These are phyloP conservation scores for Aurifilum marmelostoma DNA, from an alignment of 2,329 filamentous ascomycete genomes.

Conservation along the genomic window DNA sequence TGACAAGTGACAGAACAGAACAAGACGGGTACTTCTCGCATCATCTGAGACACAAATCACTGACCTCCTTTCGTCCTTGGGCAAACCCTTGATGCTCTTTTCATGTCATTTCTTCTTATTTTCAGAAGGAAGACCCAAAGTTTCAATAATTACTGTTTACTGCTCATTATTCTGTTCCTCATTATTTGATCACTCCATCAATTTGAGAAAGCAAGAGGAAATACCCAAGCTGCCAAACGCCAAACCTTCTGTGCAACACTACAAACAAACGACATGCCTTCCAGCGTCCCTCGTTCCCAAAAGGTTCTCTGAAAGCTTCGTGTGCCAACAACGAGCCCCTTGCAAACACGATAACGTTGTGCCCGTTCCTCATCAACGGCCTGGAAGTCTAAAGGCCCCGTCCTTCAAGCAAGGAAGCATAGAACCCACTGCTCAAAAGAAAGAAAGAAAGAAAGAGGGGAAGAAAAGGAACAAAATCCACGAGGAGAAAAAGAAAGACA, in stretches of 20 bases:
- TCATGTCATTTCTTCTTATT: neutral
- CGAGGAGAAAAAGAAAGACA: too few relatives aligned
- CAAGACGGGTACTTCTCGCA: constrained; percentile 14
- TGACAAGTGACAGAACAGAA: neutral
- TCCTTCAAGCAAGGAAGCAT: neutral
- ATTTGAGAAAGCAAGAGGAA: neutral
- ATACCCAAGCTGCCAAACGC: neutral
- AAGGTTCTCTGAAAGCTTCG: constrained; percentile 13
- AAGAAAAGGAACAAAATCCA: neutral
- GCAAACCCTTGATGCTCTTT: neutral
- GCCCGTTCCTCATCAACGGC: neutral
- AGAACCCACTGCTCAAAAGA: neutral
- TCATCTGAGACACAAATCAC: constrained; percentile 9
- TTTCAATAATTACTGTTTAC: neutral
- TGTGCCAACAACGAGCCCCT: neutral
- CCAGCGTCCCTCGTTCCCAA: neutral
- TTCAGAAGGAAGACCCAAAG: too few relatives aligned
- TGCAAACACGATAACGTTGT: neutral
- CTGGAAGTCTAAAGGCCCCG: neutral
- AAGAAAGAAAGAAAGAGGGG: neutral
- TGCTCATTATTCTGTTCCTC: neutral
- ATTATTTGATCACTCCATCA: neutral
- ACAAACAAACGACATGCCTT: constrained; percentile 17
- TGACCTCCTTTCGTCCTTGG: constrained; percentile 3
- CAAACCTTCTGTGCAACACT: neutral